Percentiles rank a stretch among this genome's conserved stretches.
Evolutionary conservation across 2,329 filamentous ascomycete species (phyloP).

Genomic region (Calonectria hongkongensis): DNA sequence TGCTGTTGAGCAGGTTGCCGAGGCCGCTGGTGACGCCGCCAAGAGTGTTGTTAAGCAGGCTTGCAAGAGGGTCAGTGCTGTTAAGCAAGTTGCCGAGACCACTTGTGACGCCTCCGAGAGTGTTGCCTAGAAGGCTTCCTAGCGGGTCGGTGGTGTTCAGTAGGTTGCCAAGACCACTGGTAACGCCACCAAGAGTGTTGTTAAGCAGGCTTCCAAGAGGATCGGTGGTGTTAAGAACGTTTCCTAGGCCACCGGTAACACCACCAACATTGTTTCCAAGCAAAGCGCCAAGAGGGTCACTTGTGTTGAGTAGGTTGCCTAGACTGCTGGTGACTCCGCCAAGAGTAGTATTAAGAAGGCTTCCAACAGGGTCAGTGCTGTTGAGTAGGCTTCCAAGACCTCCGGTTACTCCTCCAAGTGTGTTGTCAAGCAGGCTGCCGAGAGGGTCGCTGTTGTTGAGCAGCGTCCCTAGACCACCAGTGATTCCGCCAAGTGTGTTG

Average conservation of each 20-base stretch:
- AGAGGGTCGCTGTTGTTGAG: conserved; percentile 1
- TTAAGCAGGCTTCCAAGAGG: background rate
- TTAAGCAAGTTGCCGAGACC: background rate
- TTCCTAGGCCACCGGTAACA: background rate
- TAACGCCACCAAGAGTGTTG: background rate
- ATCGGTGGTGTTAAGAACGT: background rate
- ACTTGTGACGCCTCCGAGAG: background rate
- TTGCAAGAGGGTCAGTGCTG: background rate
- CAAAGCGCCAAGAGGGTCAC: background rate
- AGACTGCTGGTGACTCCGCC: background rate
- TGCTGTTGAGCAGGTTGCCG: background rate
- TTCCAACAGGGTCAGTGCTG: background rate
- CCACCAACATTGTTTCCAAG: background rate
- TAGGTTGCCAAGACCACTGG: background rate
- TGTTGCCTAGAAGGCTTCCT: background rate
- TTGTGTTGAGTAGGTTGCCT: background rate
- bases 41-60: background rate
- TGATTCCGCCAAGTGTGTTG: background rate
- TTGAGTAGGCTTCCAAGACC: background rate
- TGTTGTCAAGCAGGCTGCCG: background rate
- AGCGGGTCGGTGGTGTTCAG: conserved; percentile 12
- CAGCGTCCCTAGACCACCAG: background rate
- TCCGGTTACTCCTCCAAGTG: background rate
- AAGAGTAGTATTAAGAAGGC: background rate
- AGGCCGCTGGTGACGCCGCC: background rate